A percentile compares a stretch with the other conserved stretches of the same genome.
Evolutionary conservation across 768 basidiomycete genomes (phyloP).

Genomic region (Tylopilus cervinicoccineus): DNA sequence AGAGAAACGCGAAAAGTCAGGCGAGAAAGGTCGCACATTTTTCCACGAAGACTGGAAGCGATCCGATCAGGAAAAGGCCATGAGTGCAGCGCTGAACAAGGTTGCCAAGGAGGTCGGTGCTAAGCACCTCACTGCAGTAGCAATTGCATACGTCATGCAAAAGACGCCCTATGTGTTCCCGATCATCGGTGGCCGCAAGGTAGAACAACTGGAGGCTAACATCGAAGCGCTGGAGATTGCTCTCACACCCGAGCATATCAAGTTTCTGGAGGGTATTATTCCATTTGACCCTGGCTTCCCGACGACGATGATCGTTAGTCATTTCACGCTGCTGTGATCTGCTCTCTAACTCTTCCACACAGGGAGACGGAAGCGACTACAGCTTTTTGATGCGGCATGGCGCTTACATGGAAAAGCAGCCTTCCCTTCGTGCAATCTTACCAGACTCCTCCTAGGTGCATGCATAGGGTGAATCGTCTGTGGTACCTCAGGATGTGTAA

Average conservation of each 20-base stretch:
- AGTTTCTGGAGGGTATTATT: conserved; percentile 33
- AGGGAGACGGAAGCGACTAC: background rate
- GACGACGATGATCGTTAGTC: background rate
- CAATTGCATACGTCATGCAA: conserved; percentile 43
- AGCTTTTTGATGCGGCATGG: background rate
- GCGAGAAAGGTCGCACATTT: conserved; percentile 4
- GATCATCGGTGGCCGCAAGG: conserved; percentile 40
- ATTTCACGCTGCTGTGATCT: background rate
- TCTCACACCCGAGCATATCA: conserved; percentile 37
- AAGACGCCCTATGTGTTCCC: conserved; percentile 45
- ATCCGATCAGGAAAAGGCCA: conserved; percentile 30
- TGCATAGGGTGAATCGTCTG: background rate
- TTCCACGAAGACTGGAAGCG: conserved; percentile 31
- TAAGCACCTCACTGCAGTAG: conserved; percentile 34
- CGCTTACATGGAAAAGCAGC: background rate
- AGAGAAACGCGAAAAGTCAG: conserved; percentile 20
- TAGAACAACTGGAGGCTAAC: conserved; percentile 40
- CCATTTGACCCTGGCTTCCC: conserved; percentile 42
- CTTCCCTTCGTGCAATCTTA: background rate
- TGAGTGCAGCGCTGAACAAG: conserved; percentile 35
- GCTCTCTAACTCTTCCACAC: background rate
- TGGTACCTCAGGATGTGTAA: background rate
- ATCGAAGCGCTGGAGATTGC: conserved; percentile 40
- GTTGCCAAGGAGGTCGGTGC: conserved; percentile 38
- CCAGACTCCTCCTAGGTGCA: background rate